These are phyloP conservation scores for Puccinia polysora DNA, from an alignment of 1,284 basidiomycete genomes.

Conservation along the genomic window DNA sequence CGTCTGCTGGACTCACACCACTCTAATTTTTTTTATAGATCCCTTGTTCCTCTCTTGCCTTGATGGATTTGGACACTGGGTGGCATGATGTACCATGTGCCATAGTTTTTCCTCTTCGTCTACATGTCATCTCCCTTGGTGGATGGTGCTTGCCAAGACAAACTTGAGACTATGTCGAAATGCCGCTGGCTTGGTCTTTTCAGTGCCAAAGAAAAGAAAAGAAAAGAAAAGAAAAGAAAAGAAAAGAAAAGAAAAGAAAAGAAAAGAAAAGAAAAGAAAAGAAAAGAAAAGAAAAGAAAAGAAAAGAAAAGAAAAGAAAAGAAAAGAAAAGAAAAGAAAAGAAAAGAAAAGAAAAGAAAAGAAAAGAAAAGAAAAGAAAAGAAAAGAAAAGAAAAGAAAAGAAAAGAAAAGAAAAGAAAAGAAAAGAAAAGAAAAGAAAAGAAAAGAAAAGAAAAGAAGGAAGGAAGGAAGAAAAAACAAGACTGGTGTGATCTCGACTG, in stretches of 20 bases:
- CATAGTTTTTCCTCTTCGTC: not conserved
- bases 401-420: not conserved
- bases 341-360: not conserved
- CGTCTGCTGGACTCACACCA: too few species aligned
- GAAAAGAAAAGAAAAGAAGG: not conserved
- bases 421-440: not conserved
- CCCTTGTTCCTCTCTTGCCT: too few species aligned
- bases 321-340: too few species aligned
- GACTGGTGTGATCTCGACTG: too few species aligned
- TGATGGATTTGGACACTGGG: too few species aligned
- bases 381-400: not conserved
- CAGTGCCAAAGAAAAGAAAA: not conserved
- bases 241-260: not conserved
- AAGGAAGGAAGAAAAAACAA: not conserved
- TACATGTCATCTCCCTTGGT: conserved; percentile 7
- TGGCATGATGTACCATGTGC: too few species aligned
- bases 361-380: not conserved
- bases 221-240: not conserved
- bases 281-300: not conserved
- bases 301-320: not conserved
- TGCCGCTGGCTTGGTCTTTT: not conserved
- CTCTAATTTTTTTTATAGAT: too few species aligned
- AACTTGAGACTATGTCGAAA: not conserved
- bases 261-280: too few species aligned
- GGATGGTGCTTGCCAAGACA: conserved; percentile 1